Conservation (phyloP, 129 eudicot genomes). For the Lactuca sativa region DNA sequence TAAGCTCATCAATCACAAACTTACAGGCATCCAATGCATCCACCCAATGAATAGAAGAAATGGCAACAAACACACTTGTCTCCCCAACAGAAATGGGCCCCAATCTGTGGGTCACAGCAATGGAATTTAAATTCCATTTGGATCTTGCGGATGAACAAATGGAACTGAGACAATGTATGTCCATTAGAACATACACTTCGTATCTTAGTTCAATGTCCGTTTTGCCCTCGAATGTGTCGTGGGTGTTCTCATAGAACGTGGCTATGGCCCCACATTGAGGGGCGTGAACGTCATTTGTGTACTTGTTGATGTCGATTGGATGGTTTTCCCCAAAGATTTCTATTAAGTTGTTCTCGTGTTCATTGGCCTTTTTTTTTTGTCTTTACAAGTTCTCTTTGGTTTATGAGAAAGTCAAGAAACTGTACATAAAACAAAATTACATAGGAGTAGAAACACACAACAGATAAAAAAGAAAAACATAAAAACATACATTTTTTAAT, state of each 20-base stretch:
- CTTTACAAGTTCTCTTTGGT: not conserved
- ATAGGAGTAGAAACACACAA: too few relatives aligned
- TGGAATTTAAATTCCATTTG: slow-evolving; percentile 58
- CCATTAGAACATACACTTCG: slow-evolving; percentile 94
- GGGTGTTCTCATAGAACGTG: slow-evolving; percentile 84
- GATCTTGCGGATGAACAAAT: slow-evolving; percentile 78
- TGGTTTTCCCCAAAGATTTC: slow-evolving; percentile 72
- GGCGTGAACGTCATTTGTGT: slow-evolving; percentile 64
- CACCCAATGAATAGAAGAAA: slow-evolving; percentile 76
- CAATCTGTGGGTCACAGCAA: slow-evolving; percentile 73
- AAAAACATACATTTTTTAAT: too few relatives aligned
- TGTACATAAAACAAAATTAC: too few relatives aligned
- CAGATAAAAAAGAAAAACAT: too few relatives aligned
- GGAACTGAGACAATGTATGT: slow-evolving; percentile 66
- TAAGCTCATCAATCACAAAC: slow-evolving; percentile 80
- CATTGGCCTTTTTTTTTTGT: slow-evolving; percentile 40
- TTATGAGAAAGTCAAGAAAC: slow-evolving; percentile 2
- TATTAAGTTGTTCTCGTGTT: slow-evolving; percentile 55
- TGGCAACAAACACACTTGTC: slow-evolving; percentile 70
- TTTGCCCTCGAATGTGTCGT: slow-evolving; percentile 83
- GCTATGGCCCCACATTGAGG: slow-evolving; percentile 88
- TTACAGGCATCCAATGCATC: slow-evolving; percentile 88
- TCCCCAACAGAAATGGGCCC: slow-evolving; percentile 86
- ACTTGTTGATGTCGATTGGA: slow-evolving; percentile 70
- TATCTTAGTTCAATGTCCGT: slow-evolving; percentile 73